Conservation (phyloP, 345 rosid genomes). For the Stellera chamaejasme region DNA sequence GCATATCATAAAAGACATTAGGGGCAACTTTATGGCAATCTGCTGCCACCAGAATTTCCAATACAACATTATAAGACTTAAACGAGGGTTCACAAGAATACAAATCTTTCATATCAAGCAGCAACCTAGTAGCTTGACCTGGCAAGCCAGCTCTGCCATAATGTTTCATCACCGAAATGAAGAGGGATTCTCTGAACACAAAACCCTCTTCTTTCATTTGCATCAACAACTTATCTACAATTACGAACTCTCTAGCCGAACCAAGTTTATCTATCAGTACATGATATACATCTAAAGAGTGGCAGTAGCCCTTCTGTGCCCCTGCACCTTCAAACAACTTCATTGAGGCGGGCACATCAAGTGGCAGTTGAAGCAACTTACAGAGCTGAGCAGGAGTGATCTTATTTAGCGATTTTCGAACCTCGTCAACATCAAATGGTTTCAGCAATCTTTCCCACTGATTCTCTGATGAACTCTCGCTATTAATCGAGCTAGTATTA, state of each 20-base stretch:
- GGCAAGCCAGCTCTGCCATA: slow-evolving; percentile 56
- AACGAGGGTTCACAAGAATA: slow-evolving; percentile 57
- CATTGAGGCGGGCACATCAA: slow-evolving; percentile 54
- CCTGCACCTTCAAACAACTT: slow-evolving; percentile 58
- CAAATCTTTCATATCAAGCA: slow-evolving; percentile 61
- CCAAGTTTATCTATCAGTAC: slow-evolving; percentile 69
- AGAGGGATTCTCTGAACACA: slow-evolving; percentile 55
- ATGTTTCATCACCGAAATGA: slow-evolving; percentile 67
- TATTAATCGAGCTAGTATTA: slow-evolving; percentile 4
- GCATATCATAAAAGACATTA: slow-evolving; percentile 81
- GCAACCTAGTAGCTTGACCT: slow-evolving; percentile 74
- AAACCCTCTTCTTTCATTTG: slow-evolving; percentile 77
- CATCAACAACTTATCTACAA: slow-evolving; percentile 48
- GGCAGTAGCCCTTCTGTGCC: slow-evolving; percentile 58
- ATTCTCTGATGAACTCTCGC: slow-evolving; percentile 28
- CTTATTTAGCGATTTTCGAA: slow-evolving; percentile 33
- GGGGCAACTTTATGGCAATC: slow-evolving; percentile 54
- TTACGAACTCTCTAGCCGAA: slow-evolving; percentile 44
- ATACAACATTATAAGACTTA: slow-evolving; percentile 63
- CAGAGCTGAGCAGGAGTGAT: slow-evolving; percentile 55
- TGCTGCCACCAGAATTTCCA: slow-evolving; percentile 48
- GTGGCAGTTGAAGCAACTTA: slow-evolving; percentile 57
- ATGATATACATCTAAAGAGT: slow-evolving; percentile 54
- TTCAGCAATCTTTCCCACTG: slow-evolving; percentile 86
- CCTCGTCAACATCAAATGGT: slow-evolving; percentile 67